Evolutionary conservation across 78 protist genomes (phyloP).

Genomic region (Speleostelium caveatum): DNA sequence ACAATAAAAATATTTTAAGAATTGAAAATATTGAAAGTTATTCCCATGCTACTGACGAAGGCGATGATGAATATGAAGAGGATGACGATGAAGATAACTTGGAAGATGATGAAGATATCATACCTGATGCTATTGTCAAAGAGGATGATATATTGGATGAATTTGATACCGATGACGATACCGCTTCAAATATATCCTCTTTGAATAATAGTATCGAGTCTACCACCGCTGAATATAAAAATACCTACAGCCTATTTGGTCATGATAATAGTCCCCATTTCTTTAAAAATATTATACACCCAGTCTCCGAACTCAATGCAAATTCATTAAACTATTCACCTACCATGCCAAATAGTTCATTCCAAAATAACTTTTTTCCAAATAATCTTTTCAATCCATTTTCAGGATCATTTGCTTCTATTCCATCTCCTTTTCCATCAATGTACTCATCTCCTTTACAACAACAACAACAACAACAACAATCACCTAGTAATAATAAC

Average conservation of each 20-base stretch:
- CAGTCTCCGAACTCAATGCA: constrained; percentile 52
- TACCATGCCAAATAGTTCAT: background rate
- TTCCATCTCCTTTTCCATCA: too few species aligned
- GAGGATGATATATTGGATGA: constrained; percentile 14
- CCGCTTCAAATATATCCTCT: background rate
- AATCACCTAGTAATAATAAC: background rate
- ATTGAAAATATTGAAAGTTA: constrained; percentile 10
- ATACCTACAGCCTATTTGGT: constrained; percentile 68
- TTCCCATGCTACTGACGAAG: background rate
- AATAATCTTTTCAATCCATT: background rate
- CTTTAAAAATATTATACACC: constrained; percentile 66
- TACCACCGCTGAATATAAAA: constrained; percentile 11
- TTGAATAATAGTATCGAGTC: background rate
- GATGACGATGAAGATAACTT: background rate
- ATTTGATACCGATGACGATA: background rate
- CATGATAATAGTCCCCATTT: constrained; percentile 36
- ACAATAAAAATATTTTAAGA: background rate
- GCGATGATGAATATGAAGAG: background rate
- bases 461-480: constrained; percentile 17
- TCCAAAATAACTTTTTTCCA: background rate
- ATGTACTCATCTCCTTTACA: too few species aligned
- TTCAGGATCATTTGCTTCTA: background rate
- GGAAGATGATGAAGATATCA: background rate
- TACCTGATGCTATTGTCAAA: background rate
- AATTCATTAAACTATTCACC: background rate